Evolutionary conservation across 495 filamentous ascomycete genomes (phyloP).

Genomic region (Penicillium lividum): DNA sequence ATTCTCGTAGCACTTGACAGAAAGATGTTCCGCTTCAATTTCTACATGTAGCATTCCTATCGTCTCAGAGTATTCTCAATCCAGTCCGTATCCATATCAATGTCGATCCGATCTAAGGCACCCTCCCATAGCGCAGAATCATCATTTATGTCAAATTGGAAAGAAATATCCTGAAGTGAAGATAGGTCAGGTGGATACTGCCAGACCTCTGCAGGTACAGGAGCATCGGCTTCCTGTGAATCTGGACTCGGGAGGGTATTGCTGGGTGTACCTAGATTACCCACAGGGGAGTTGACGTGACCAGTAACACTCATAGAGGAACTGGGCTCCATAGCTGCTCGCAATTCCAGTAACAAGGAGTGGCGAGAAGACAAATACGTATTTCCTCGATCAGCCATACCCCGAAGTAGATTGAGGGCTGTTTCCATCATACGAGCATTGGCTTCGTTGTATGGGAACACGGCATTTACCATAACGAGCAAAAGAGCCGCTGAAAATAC

Average conservation of each 20-base stretch:
- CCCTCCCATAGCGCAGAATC: constrained; percentile 42
- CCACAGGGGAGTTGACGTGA: constrained; percentile 12
- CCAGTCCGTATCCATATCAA: constrained; percentile 46
- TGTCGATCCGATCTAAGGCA: constrained; percentile 39
- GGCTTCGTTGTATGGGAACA: constrained; percentile 42
- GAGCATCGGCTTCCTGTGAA: neutral
- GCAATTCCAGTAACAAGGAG: constrained; percentile 38
- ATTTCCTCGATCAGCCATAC: constrained; percentile 52
- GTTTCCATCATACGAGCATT: constrained; percentile 44
- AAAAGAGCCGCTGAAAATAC: constrained; percentile 50
- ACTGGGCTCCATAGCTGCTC: constrained; percentile 31
- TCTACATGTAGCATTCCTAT: constrained; percentile 7
- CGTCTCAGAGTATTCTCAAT: constrained; percentile 38
- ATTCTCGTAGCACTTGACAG: too few relatives aligned
- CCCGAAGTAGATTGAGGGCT: constrained; percentile 40
- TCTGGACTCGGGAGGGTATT: neutral
- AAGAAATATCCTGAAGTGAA: constrained; percentile 34
- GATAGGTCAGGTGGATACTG: constrained; percentile 24
- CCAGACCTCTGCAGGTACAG: constrained; percentile 21
- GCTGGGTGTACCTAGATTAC: neutral
- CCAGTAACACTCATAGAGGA: constrained; percentile 18
- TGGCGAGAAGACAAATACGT: constrained; percentile 45
- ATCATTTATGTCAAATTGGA: constrained; percentile 40
- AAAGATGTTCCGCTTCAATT: too few relatives aligned
- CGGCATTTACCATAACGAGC: constrained; percentile 52